Base-by-base conservation (phyloP, 2,329 filamentous ascomycete genomes). In the Aureobasidium musti region DNA sequence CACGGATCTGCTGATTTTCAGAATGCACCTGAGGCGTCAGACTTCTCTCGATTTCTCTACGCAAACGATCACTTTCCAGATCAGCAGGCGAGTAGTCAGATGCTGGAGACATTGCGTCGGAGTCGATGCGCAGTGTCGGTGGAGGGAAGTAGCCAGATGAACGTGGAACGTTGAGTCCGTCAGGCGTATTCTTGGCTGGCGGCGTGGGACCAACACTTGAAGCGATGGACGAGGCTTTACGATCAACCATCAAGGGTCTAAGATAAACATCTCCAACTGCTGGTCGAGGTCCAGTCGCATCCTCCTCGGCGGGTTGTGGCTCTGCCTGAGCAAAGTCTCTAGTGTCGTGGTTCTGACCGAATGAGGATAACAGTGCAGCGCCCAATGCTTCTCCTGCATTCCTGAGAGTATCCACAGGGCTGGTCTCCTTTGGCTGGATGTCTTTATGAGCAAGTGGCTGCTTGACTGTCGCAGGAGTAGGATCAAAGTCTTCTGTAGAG, bases 41-140 rank as follows among this genome's bases (percentile, higher is more conserved):
- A 49, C 87, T 90, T 67, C 85, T 86, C 63, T 91, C 86, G 65
- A 93, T 93, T 71, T 93, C 91, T 67, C 91, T 88, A 33, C 87
- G 83, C 54, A 93, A 75, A 66, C 85, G 82, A 70, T 93, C 90
- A 72, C 85, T 92, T 72, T 92, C 89, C 70, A 88, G 86, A 67
- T 88, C 81, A 35, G 86, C 82, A 0, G 83, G 82, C 8, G 78
- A 79, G 8, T 82, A 81, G 11, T 67, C 57, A n/a, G 59, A 61
- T 19, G n/a, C 53, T 14, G 52, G 43, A 17, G 47, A 59, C 66
- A 63, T 59, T 5, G 21, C 47, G 2, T 63, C 52, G 14, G 52
- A 54, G 26, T 35, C 39, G 39, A 52, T 45, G 50, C 53, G 67
- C 45, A 63, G 28, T 37, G n/a, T 56, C 23, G 76, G 72, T 17